These are phyloP conservation scores for Candida suzukii DNA, from an alignment of 805 yeast species.

Conservation along the genomic window DNA sequence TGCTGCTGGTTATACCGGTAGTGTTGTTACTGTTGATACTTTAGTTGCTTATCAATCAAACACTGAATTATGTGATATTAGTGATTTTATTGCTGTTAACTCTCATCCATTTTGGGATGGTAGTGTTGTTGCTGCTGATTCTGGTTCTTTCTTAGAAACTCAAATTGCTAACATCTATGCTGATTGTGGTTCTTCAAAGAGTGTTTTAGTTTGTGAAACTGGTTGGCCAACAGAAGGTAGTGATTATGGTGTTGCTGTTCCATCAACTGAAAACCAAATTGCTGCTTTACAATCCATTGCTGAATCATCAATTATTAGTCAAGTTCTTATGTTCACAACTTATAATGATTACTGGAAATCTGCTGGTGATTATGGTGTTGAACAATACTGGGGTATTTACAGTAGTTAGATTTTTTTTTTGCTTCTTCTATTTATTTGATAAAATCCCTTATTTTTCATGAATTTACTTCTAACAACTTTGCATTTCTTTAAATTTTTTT, in stretches of 20 bases:
- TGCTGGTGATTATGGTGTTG: slow-evolving; percentile 50
- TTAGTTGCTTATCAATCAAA: slow-evolving; percentile 50
- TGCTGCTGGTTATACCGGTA: slow-evolving; percentile 44
- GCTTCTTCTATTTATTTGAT: neutral
- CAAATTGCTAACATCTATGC: slow-evolving; percentile 39
- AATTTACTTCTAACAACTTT: no score
- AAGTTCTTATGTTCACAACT: slow-evolving; percentile 52
- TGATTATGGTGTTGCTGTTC: slow-evolving; percentile 47
- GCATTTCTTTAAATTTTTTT: neutral
- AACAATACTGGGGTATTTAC: slow-evolving; percentile 54
- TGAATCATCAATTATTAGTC: slow-evolving; percentile 31
- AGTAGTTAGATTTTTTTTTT: neutral
- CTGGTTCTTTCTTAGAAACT: slow-evolving; percentile 45
- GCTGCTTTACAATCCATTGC: slow-evolving; percentile 45
- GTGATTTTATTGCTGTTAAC: slow-evolving; percentile 62
- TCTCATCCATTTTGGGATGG: slow-evolving; percentile 66
- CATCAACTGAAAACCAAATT: slow-evolving; percentile 45
- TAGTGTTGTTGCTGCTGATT: slow-evolving; percentile 36
- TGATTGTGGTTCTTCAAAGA: slow-evolving; percentile 41
- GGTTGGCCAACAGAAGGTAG: slow-evolving; percentile 68
- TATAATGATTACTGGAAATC: slow-evolving; percentile 60
- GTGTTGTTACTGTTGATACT: slow-evolving; percentile 58
- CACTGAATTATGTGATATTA: slow-evolving; percentile 44
- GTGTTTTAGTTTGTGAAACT: slow-evolving; percentile 51
- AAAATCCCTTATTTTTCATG: no score